phyloP scores from a whole-genome alignment of 1,284 basidiomycete genomes.

The Ustilago esculenta region DNA sequence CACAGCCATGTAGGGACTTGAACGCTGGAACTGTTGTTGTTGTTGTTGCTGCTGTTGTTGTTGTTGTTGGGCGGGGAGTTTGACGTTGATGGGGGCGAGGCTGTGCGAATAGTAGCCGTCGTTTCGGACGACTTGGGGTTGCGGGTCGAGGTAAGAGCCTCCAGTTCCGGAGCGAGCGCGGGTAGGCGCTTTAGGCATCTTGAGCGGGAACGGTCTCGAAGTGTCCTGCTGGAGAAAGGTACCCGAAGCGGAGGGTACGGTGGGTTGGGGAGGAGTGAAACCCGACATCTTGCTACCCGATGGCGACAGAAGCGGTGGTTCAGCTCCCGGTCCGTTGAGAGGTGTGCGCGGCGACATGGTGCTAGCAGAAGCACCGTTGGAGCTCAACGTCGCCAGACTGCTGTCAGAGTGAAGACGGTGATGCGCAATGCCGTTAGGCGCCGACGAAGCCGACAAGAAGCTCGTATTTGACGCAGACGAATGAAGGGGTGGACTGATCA shows the following conservation, averaged over 20 bases:
- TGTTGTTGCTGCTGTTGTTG: slow-evolving; percentile 24
- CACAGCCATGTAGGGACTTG: slow-evolving; percentile 27
- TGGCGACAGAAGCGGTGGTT: slow-evolving; percentile 39
- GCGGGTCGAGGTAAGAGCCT: slow-evolving; percentile 32
- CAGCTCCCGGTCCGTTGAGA: slow-evolving; percentile 31
- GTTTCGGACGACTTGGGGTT: slow-evolving; percentile 1
- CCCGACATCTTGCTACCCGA: slow-evolving; percentile 26
- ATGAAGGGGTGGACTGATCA: slow-evolving; percentile 44
- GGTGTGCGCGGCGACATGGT: slow-evolving; percentile 53
- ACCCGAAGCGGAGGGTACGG: slow-evolving; percentile 27
- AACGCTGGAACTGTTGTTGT: slow-evolving; percentile 17
- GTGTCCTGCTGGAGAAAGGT: slow-evolving; percentile 36
- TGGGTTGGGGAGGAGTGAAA: slow-evolving; percentile 37
- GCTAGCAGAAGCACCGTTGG: slow-evolving; percentile 16
- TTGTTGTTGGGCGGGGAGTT: slow-evolving; percentile 10
- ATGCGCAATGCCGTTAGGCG: slow-evolving; percentile 35
- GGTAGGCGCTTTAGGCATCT: slow-evolving; percentile 43
- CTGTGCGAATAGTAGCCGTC: slow-evolving; percentile 20
- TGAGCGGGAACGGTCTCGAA: slow-evolving; percentile 39
- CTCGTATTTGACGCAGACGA: slow-evolving; percentile 23
- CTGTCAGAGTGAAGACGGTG: slow-evolving; percentile 49
- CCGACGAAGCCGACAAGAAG: slow-evolving; percentile 36
- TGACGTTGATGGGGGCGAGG: slow-evolving; percentile 31
- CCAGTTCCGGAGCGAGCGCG: slow-evolving; percentile 32
- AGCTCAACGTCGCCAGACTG: slow-evolving; percentile 36